Evolutionary conservation across 1,284 basidiomycete species (phyloP), one percentile per base, ranked within the genome.

Genomic region (Ganoderma sp.): DNA sequence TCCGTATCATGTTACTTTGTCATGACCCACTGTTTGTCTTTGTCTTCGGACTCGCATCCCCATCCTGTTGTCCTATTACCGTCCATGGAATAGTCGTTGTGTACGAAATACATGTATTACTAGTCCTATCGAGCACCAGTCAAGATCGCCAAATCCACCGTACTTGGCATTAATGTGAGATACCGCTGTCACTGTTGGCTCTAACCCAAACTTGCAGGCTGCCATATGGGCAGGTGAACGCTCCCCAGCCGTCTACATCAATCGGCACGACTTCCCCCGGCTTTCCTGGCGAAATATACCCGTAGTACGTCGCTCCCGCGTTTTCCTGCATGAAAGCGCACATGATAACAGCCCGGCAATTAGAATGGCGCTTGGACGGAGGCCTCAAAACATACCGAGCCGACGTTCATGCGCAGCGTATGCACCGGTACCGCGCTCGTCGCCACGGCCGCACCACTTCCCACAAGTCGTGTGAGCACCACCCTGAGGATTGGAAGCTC

Each of bases 321-420:
- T 83, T 76, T 71, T 75, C 78, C 85, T 88, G 67, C 59, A 34
- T 39, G 52, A 34, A 34, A 57, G 28, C 17, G 28, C 58, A 42
- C 37, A 25, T 17, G 39, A 60, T 52, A 41, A 41, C 37, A 41
- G 2, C 4, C n/a, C 58, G 58, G 58, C 39, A 60, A 60, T 60
- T 60, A 60, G 58, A 43, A 25, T n/a, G 12, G 48, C 10, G 22
- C 22, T 41, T 14, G 17, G 42, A 43, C 58, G 15, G 58, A 22
- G 58, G 15, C 39, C 8, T 15, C 14, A n/a, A 39, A 25, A 83
- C 87, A 71, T 62, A 90, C 89, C 68, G 73, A 73, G 67, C 88
- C 88, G 73, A 90, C 85, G 73, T 88, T 85, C 88, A 91, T 91
- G 74, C 85, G 85, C 69, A 90, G 76, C 50, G 75, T 82, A 69